Evolutionary conservation across 139 green algal genomes (phyloP).

Genomic region (Closterium sp.): DNA sequence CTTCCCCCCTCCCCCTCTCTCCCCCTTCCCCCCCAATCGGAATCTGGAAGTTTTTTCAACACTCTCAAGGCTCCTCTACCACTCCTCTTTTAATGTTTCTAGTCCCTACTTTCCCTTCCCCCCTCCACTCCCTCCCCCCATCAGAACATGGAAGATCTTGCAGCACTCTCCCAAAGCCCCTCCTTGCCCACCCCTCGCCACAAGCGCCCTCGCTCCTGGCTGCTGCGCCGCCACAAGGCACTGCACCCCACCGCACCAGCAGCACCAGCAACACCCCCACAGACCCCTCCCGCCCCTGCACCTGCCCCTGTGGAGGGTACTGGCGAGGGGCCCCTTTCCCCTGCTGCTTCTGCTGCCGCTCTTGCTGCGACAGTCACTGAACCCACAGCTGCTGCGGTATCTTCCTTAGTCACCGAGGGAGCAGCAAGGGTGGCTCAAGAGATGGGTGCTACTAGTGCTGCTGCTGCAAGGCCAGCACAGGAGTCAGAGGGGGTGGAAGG

Average conservation of each 20-base stretch:
- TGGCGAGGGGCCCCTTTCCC: background rate
- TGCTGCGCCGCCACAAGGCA: background rate
- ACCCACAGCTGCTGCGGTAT: background rate
- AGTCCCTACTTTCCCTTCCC: background rate
- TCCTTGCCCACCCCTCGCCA: background rate
- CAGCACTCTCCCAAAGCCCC: background rate
- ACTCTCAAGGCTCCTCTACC: background rate
- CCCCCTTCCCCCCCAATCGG: too few relatives aligned
- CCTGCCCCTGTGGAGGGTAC: background rate
- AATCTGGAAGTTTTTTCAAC: too few relatives aligned
- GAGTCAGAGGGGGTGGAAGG: background rate
- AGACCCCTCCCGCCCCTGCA: background rate
- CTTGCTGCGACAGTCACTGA: too few relatives aligned
- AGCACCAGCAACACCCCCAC: background rate
- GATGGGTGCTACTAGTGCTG: background rate
- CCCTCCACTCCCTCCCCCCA: background rate
- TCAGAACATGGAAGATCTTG: background rate
- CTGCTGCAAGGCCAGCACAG: background rate
- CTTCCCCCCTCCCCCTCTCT: too few relatives aligned
- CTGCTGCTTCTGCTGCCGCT: background rate
- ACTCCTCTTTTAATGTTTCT: background rate
- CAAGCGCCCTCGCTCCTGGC: background rate
- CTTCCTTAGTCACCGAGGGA: background rate
- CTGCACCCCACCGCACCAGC: background rate
- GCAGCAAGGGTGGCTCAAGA: background rate